phyloP scores from a whole-genome alignment of 2,329 filamentous ascomycete species.

The Plenodomus biglobosus region DNA sequence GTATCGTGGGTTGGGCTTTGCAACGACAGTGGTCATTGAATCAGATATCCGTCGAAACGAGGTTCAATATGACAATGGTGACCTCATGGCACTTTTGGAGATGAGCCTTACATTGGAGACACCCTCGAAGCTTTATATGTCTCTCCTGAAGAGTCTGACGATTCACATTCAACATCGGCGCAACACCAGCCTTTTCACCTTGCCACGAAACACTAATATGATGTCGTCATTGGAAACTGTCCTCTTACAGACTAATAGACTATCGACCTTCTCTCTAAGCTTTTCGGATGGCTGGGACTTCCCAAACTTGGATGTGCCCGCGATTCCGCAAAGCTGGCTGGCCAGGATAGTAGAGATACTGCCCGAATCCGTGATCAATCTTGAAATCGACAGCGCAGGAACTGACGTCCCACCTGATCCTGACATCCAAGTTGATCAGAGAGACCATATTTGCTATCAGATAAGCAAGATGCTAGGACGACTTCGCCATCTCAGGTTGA shows the following conservation, averaged over 20 bases:
- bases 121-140: conserved; percentile 11
- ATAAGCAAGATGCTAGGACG: conserved; percentile 12
- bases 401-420: conserved; percentile 8
- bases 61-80: conserved; percentile 1
- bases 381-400: conserved; percentile 16
- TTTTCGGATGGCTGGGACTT: conserved; percentile 19
- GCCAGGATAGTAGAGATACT: conserved; percentile 8
- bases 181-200: conserved; percentile 1
- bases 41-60: conserved; percentile 8
- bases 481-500: conserved; percentile 11
- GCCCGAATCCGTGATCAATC: conserved; percentile 12
- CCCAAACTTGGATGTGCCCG: conserved; percentile 13
- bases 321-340: conserved; percentile 10
- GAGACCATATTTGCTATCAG: conserved; percentile 13
- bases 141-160: conserved; percentile 12
- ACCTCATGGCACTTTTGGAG: background rate
- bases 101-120: background rate
- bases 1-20: conserved; percentile 8
- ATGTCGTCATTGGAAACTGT: conserved; percentile 4
- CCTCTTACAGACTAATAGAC: conserved; percentile 1
- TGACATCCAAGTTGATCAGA: background rate
- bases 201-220: conserved; percentile 2
- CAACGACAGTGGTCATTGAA: conserved; percentile 9
- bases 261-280: conserved; percentile 14
- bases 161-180: conserved; percentile 12